Percentiles rank a stretch among this genome's conserved stretches.
Conservation (phyloP, 2,329 filamentous ascomycete species). For the Colletotrichum sp. region DNA sequence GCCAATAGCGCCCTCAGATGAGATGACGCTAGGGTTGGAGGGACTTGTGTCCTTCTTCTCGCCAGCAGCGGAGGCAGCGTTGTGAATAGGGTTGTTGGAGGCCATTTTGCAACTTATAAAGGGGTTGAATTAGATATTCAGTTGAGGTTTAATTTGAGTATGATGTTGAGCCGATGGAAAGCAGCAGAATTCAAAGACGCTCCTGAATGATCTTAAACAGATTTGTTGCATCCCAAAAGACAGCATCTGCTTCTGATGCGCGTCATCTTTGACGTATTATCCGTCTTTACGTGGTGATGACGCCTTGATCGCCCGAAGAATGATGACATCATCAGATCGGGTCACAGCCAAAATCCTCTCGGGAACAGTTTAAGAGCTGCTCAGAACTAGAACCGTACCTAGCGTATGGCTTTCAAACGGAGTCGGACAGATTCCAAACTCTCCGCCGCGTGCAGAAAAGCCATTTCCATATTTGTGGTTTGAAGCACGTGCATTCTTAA, state of each 20-base stretch:
- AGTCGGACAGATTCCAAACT: neutral
- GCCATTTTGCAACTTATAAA: neutral
- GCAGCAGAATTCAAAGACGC: neutral
- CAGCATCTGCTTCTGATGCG: neutral
- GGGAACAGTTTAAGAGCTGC: neutral
- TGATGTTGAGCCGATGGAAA: neutral
- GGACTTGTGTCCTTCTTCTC: slow-evolving; percentile 11
- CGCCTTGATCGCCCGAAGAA: neutral
- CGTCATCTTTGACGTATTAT: slow-evolving; percentile 4
- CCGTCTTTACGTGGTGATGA: neutral
- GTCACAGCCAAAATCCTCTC: neutral
- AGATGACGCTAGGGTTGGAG: slow-evolving; percentile 11
- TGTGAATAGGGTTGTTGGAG: slow-evolving; percentile 1
- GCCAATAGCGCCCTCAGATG: slow-evolving; percentile 9
- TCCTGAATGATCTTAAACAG: neutral
- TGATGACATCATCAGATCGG: slow-evolving; percentile 5
- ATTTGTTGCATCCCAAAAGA: neutral
- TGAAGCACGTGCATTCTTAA: neutral
- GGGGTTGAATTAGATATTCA: neutral
- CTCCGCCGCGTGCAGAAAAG: neutral
- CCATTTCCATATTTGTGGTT: neutral
- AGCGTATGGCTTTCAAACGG: neutral
- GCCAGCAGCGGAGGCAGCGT: neutral
- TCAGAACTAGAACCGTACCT: neutral
- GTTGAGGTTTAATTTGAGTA: neutral